Evolutionary conservation across 73 alveolate genomes (phyloP).

Genomic region (Urostyla sp.): DNA sequence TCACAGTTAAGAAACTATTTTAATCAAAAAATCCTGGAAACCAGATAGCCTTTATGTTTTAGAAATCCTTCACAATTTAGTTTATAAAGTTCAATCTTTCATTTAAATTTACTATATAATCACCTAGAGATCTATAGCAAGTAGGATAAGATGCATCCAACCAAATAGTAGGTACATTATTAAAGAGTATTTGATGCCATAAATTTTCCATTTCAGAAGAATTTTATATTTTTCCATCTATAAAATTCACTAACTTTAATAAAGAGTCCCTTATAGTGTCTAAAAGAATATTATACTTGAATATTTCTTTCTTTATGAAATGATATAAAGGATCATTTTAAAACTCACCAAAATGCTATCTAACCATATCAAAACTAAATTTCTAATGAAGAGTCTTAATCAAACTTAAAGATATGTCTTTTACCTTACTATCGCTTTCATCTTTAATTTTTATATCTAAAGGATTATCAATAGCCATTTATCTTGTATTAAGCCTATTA

Average conservation of each 20-base stretch:
- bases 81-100: slow-evolving; percentile 2
- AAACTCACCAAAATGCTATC: neutral
- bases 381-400: neutral
- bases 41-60: slow-evolving; percentile 4
- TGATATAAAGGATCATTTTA: neutral
- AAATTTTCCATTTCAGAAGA: neutral
- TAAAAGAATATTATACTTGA: neutral
- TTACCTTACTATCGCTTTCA: slow-evolving; percentile 1
- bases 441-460: slow-evolving; percentile 2
- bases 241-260: neutral
- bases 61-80: neutral
- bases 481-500: neutral
- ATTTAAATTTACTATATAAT: neutral
- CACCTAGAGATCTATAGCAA: neutral
- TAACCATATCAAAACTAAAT: neutral
- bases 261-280: neutral
- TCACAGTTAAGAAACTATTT: neutral
- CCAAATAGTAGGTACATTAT: neutral
- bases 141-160: slow-evolving; percentile 6
- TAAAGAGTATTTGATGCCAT: slow-evolving; percentile 5
- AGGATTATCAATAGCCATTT: neutral
- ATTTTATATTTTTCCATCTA: slow-evolving; percentile 6
- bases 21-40: slow-evolving; percentile 37
- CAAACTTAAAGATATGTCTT: neutral
- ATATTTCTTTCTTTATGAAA: slow-evolving; percentile 3